Evolutionary conservation across 495 filamentous ascomycete genomes (phyloP), one percentile per base, ranked within the genome.

Genomic region (Tuber brumale): DNA sequence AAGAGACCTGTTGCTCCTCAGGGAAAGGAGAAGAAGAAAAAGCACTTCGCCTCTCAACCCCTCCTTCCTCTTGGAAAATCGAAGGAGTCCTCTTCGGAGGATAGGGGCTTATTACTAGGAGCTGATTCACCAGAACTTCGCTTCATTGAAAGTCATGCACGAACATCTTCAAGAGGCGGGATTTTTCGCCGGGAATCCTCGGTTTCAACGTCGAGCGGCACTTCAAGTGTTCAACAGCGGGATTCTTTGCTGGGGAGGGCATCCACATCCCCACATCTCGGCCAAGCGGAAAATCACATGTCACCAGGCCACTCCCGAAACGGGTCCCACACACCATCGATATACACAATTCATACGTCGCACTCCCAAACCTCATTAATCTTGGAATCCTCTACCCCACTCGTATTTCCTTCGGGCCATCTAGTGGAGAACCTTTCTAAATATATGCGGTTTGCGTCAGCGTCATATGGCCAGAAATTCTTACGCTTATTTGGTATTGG

Each of bases 391-490:
- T 84, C 86, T 70, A 90, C 89, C 73, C 87, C 88, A 23, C 88
- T 90, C 0, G 88, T 91, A 43, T 94, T 93, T 74, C 92, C 92
- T 1, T 81, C 86, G 23, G 85, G 87, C 70, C 91, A 92, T 78
- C 86, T 94, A 66, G 85, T 92, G 2, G 87, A 88, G 57, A 94
- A 94, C 80, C 89, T 94, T 23, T 86, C 90, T 27, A 88, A 92
- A 46, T 94, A 92, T 80, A 91, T 91, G 84, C 90, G 92, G 0
- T 94, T 93, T 82, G 89, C 92, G 1, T 92, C 92, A 19, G 92
- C 92, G 0, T 90, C 91, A 0, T 94, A 94, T 75, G 92, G 92
- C 1, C 87, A 90, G 5, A 89, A 86, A 76, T 93, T 93, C 41
- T 86, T 93, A 41, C 88, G 89, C 57, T 85, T 93, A 23, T 88